These are phyloP conservation scores for Trichosporon faecale DNA, from an alignment of 1,284 basidiomycete species.

Conservation along the genomic window DNA sequence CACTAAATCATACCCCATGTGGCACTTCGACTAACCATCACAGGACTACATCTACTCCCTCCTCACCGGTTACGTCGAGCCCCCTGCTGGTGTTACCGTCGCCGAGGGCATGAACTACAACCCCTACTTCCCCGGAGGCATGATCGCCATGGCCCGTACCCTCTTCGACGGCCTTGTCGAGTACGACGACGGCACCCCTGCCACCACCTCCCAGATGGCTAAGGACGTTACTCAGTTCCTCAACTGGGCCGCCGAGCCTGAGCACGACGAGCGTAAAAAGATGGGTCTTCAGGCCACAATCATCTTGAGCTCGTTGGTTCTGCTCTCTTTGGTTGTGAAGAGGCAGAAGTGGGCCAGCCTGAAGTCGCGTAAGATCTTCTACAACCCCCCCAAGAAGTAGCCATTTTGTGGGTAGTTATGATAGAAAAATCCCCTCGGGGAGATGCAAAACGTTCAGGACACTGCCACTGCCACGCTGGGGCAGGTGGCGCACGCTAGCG, in stretches of 20 bases:
- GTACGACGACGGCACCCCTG: conserved; percentile 93
- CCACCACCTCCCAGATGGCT: conserved; percentile 98
- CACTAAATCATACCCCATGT: no score
- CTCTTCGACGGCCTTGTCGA: conserved; percentile 94
- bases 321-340: neutral
- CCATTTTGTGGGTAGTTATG: neutral
- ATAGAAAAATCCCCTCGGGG: neutral
- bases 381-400: conserved; percentile 16
- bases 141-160: conserved; percentile 97
- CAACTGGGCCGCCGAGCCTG: conserved; percentile 92
- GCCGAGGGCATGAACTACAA: conserved; percentile 99
- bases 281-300: conserved; percentile 84
- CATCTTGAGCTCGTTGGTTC: conserved; percentile 76
- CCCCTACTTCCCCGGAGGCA: conserved; percentile 94
- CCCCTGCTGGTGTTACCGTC: conserved; percentile 92
- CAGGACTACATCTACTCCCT: conserved; percentile 97
- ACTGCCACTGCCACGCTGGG: neutral
- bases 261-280: conserved; percentile 97
- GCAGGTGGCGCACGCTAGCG: neutral
- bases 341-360: conserved; percentile 11
- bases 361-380: conserved; percentile 16
- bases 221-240: conserved; percentile 98
- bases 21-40: neutral
- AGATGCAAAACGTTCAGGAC: conserved; percentile 15
- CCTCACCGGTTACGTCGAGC: conserved; percentile 94